Evolutionary conservation across 257 asterid genomes (phyloP).

Genomic region (Coffea eugenioides): DNA sequence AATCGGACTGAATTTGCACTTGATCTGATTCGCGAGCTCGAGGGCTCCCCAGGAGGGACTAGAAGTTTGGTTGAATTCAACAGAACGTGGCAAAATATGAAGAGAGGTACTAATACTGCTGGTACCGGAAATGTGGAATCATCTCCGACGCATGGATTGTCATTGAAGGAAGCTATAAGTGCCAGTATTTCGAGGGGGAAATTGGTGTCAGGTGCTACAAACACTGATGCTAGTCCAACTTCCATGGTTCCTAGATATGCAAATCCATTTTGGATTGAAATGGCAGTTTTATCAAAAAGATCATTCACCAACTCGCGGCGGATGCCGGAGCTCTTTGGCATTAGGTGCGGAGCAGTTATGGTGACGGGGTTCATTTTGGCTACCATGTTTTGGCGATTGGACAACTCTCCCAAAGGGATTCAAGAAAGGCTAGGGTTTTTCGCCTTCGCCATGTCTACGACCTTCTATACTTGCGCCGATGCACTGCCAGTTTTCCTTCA

Average conservation of each 20-base stretch:
- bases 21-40: constrained; percentile 71
- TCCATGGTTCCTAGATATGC: constrained; percentile 58
- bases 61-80: constrained; percentile 65
- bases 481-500: constrained; percentile 70
- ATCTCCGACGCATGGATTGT: constrained; percentile 26
- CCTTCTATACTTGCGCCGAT: constrained; percentile 82
- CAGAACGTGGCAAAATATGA: constrained; percentile 49
- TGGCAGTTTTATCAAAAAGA: constrained; percentile 48
- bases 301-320: constrained; percentile 57
- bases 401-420: constrained; percentile 62
- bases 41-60: constrained; percentile 64
- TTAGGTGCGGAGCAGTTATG: constrained; percentile 46
- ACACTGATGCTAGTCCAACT: constrained; percentile 16
- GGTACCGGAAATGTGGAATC: neutral
- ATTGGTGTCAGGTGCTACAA: constrained; percentile 57
- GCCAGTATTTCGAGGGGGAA: constrained; percentile 75
- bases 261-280: constrained; percentile 62
- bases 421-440: constrained; percentile 73
- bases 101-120: constrained; percentile 3
- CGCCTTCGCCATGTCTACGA: constrained; percentile 75
- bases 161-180: constrained; percentile 64
- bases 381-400: constrained; percentile 66
- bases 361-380: constrained; percentile 74
- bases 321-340: constrained; percentile 68
- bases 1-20: constrained; percentile 69